Conservation (phyloP, 306 rosid species). For the Lablab purpureus region DNA sequence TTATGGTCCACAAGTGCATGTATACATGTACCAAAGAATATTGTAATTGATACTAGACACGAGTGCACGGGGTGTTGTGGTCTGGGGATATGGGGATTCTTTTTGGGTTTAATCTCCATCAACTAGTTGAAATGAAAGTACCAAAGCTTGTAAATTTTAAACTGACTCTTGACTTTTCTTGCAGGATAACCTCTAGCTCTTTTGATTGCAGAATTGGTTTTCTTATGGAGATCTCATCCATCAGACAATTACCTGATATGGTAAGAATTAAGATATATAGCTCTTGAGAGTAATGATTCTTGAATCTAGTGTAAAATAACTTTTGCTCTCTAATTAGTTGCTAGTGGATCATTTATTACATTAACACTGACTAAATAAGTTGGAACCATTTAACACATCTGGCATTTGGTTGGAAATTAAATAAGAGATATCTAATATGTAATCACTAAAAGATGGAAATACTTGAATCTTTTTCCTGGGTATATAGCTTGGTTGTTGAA, state of each 20-base stretch:
- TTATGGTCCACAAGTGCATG: not conserved
- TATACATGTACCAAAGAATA: slow-evolving; percentile 3
- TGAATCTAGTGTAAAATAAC: not conserved
- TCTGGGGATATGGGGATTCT: not conserved
- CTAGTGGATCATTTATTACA: slow-evolving; percentile 17
- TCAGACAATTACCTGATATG: slow-evolving; percentile 64
- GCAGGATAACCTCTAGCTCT: slow-evolving; percentile 44
- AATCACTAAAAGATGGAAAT: not conserved
- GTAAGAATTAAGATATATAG: slow-evolving; percentile 54
- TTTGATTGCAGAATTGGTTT: slow-evolving; percentile 39
- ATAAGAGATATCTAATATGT: slow-evolving; percentile 1
- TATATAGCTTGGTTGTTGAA: slow-evolving; percentile 28
- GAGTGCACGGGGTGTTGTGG: not conserved
- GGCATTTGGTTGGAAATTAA: slow-evolving; percentile 10
- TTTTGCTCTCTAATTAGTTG: not conserved
- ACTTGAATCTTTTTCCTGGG: not conserved
- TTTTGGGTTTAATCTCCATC: not conserved
- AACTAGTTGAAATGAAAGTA: not conserved
- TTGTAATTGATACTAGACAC: not conserved
- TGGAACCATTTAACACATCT: not conserved
- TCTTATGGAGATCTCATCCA: slow-evolving; percentile 68
- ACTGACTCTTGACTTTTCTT: slow-evolving; percentile 34
- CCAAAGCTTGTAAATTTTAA: slow-evolving; percentile 21
- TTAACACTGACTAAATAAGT: slow-evolving; percentile 3
- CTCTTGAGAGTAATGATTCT: slow-evolving; percentile 9